These are phyloP conservation scores for Leucogyrophana mollusca DNA, from an alignment of 768 basidiomycete species.

Conservation along the genomic window DNA sequence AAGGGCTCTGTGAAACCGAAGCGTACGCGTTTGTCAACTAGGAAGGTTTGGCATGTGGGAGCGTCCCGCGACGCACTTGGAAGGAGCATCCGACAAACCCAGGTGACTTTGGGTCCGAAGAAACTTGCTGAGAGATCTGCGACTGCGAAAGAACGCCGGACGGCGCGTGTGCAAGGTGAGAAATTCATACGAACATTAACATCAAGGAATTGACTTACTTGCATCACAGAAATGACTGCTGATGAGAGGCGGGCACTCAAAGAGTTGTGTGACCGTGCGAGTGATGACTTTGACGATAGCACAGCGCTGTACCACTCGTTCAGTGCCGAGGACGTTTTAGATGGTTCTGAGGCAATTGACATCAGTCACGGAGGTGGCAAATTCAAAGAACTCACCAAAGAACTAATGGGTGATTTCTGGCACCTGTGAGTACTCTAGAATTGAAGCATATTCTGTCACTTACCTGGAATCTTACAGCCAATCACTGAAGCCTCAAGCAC, in stretches of 20 bases:
- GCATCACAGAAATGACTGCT: not conserved
- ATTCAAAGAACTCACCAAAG: not conserved
- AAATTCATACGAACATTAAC: no score
- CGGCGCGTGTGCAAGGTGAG: not conserved
- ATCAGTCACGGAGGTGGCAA: slow-evolving; percentile 4
- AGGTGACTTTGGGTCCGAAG: not conserved
- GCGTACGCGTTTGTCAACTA: not conserved
- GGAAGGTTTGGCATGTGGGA: not conserved
- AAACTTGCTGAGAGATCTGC: not conserved
- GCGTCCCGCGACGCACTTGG: not conserved
- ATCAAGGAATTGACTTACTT: no score
- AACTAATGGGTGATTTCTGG: slow-evolving; percentile 1
- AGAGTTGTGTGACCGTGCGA: not conserved
- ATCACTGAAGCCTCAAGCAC: not conserved
- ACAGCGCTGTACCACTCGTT: not conserved
- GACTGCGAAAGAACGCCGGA: not conserved
- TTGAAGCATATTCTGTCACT: not conserved
- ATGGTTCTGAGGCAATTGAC: slow-evolving; percentile 1
- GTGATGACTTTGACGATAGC: not conserved
- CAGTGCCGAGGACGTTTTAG: not conserved
- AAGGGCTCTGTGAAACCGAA: no score
- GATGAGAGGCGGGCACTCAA: not conserved
- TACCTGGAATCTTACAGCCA: not conserved
- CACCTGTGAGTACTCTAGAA: not conserved
- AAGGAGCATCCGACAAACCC: not conserved